phyloP scores from a whole-genome alignment of 2,329 filamentous ascomycete species.

The Diplocarpon rosae region DNA sequence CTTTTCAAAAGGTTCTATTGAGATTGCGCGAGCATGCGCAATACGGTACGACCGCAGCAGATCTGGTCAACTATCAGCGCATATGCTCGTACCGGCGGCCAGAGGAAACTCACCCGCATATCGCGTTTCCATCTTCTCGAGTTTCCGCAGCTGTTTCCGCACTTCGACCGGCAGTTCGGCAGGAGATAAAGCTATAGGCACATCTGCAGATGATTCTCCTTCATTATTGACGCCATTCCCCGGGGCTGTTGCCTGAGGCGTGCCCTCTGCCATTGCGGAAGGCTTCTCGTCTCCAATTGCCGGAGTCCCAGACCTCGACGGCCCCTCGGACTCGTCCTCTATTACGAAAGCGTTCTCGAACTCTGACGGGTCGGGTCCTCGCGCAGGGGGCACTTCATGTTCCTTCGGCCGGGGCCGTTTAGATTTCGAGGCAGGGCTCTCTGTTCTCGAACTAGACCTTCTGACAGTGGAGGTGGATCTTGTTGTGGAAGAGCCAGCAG shows the following conservation, averaged over 20 bases:
- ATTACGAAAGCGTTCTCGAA: conserved; percentile 81
- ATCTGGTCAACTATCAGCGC: conserved; percentile 40
- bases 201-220: conserved; percentile 13
- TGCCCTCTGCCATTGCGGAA: conserved; percentile 15
- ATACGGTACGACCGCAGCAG: conserved; percentile 84
- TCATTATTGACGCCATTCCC: conserved; percentile 21
- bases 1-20: conserved; percentile 89
- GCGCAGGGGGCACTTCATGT: conserved; percentile 16
- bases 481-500: conserved; percentile 32
- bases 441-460: conserved; percentile 18
- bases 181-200: background rate
- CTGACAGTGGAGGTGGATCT: conserved; percentile 32
- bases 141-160: conserved; percentile 11
- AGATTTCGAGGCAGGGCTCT: conserved; percentile 21
- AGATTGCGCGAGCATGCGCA: conserved; percentile 74
- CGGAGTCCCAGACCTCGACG: conserved; percentile 51
- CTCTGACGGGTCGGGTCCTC: conserved; percentile 66
- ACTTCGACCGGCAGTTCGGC: conserved; percentile 9
- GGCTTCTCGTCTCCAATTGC: conserved; percentile 28
- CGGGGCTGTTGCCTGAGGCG: conserved; percentile 23
- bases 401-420: conserved; percentile 22
- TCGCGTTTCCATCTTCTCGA: conserved; percentile 72
- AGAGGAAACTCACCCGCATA: conserved; percentile 57
- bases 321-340: conserved; percentile 64
- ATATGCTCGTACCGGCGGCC: background rate